A percentile compares a stretch with the other conserved stretches of the same genome.
Conservation (phyloP, 192 early-diverging fungal genomes). For the Cladochytrium replicatum region DNA sequence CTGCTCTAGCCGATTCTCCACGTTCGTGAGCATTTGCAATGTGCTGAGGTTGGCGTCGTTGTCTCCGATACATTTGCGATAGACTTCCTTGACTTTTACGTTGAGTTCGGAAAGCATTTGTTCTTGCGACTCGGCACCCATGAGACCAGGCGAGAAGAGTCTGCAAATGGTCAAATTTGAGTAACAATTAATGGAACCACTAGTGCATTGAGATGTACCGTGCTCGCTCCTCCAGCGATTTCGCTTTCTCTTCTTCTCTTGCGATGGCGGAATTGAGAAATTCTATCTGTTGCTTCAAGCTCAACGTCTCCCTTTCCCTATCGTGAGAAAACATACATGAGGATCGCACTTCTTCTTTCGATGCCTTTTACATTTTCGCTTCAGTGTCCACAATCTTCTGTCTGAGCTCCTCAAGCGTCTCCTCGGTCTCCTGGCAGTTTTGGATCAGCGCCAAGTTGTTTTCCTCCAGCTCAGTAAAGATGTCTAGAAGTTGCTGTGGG, state of each 20-base stretch:
- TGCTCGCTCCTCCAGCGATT: conserved; percentile 40
- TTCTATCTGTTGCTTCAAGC: conserved; percentile 45
- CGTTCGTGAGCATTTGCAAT: conserved; percentile 44
- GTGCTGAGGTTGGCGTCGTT: conserved; percentile 45
- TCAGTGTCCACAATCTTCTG: conserved; percentile 43
- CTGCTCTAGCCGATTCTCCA: conserved; percentile 50
- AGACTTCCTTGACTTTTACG: conserved; percentile 49
- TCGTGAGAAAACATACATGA: not conserved
- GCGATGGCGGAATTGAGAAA: conserved; percentile 42
- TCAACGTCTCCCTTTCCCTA: conserved; percentile 43
- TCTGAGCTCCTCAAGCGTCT: conserved; percentile 45
- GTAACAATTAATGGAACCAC: not conserved
- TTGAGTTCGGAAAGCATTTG: conserved; percentile 43
- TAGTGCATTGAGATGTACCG: conserved; percentile 15
- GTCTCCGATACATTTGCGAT: conserved; percentile 44
- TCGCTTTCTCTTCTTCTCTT: conserved; percentile 47
- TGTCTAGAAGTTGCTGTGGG: conserved; percentile 44
- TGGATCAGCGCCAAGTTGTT: conserved; percentile 51
- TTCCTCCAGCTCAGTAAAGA: conserved; percentile 52
- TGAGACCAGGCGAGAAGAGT: conserved; percentile 29
- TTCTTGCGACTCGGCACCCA: conserved; percentile 46
- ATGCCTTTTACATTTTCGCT: conserved; percentile 26
- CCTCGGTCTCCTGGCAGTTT: conserved; percentile 53
- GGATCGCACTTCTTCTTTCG: not conserved
- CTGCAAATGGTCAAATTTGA: conserved; percentile 6